Percentiles rank a stretch among this genome's conserved stretches.
Conservation (phyloP, 345 rosid genomes). For the Salix suchowensis region DNA sequence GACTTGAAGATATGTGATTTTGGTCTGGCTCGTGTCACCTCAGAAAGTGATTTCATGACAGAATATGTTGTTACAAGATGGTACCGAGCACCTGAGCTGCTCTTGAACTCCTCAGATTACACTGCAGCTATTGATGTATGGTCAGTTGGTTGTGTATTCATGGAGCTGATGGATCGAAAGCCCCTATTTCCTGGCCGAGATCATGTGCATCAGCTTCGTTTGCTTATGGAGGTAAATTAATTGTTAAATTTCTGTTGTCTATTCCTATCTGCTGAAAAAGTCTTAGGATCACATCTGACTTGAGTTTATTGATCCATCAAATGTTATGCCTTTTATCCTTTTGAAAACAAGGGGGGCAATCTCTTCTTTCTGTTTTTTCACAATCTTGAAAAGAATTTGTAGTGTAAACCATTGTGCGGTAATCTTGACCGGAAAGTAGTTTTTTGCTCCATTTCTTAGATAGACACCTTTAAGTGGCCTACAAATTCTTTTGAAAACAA, state of each 20-base stretch:
- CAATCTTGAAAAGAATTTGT: not conserved
- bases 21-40: conserved; percentile 80
- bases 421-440: not conserved
- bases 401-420: not conserved
- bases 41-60: conserved; percentile 91
- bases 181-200: conserved; percentile 92
- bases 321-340: not conserved
- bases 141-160: conserved; percentile 94
- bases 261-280: not conserved
- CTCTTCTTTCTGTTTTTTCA: not conserved
- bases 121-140: conserved; percentile 94
- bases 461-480: not conserved
- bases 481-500: not conserved
- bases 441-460: not conserved
- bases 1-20: conserved; percentile 91
- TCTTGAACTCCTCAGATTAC: conserved; percentile 70
- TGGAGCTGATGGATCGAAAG: conserved; percentile 72
- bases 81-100: conserved; percentile 95
- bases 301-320: not conserved
- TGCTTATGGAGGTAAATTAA: conserved; percentile 70
- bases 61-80: conserved; percentile 95
- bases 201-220: conserved; percentile 77
- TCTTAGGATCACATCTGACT: not conserved
- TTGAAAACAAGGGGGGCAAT: not conserved
- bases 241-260: not conserved